Percentiles rank a stretch among this genome's conserved stretches.
These are phyloP conservation scores for Fusarium illudens DNA, from an alignment of 2,329 filamentous ascomycete genomes.

Conservation along the genomic window DNA sequence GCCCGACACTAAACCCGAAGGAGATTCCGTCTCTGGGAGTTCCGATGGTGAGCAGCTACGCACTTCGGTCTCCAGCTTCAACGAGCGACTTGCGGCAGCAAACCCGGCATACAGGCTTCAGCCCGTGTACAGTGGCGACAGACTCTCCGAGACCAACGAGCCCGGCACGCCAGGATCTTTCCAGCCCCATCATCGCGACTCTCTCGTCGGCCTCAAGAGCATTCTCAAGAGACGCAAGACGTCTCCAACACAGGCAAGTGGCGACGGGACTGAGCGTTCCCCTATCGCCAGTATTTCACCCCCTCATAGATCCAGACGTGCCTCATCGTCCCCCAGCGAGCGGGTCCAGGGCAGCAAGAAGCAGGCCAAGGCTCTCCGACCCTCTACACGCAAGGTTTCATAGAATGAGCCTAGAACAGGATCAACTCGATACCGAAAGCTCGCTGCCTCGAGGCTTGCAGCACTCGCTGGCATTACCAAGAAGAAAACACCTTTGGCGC, in stretches of 20 bases:
- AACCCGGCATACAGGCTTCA: constrained; percentile 20
- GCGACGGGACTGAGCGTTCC: not conserved
- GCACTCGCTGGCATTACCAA: not conserved
- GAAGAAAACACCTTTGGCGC: constrained; percentile 1
- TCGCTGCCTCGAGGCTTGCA: not conserved
- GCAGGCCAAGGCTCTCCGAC: constrained; percentile 14
- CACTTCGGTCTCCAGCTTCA: not conserved
- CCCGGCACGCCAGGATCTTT: constrained; percentile 16
- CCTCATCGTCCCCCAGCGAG: constrained; percentile 25
- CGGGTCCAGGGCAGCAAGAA: constrained; percentile 23
- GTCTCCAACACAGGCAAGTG: not conserved
- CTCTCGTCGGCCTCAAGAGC: constrained; percentile 28
- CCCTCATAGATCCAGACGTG: constrained; percentile 4
- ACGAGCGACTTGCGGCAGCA: not conserved
- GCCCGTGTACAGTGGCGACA: constrained; percentile 29
- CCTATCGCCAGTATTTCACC: constrained; percentile 3
- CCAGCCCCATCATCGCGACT: constrained; percentile 30
- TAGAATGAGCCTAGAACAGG: constrained; percentile 5
- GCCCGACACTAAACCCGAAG: no score
- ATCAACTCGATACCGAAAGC: not conserved
- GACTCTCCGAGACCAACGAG: not conserved
- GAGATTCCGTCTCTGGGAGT: no score
- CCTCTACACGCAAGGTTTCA: constrained; percentile 9
- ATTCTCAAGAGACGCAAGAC: constrained; percentile 29
- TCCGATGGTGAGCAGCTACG: not conserved